Evolutionary conservation across 2,329 filamentous ascomycete species (phyloP), one percentile per base, ranked within the genome.

Genomic region (Verticillium zaregamsianum): DNA sequence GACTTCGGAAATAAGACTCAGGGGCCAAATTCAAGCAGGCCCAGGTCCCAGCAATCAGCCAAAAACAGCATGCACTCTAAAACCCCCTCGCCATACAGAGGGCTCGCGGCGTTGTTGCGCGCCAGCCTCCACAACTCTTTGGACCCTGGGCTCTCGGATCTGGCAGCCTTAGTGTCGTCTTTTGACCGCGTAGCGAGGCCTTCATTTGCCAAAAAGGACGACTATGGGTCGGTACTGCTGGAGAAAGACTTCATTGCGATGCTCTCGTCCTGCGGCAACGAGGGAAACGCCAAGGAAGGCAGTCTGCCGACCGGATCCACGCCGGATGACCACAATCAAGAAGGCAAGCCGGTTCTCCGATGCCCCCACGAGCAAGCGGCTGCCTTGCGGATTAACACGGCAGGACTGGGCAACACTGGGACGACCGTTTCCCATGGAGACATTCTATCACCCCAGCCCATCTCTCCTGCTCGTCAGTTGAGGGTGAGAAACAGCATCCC

Each of bases 401-500:
- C 62, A 52, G 45, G 33, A 35, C 33, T 35, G 9, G 11, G 33
- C 33, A 35, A 35, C 14, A 14, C 33, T 14, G 33, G 12, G 45
- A 52, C 20, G 9, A 9, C 45, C 23, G n/a, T 52, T 68, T 73
- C 14, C 9, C 23, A 52, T 52, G 20, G 45, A 52, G 20, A 23
- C 2, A 76, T 81, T 39, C 64, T 82, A 37, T 77, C 78, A 4
- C 81, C 81, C n/a, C 76, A 79, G 55, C 80, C 80, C 15, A 78
- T 82, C 3, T 84, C 80, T 17, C 78, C 80, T 37, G 73, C 72
- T 37, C 74, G 75, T 32, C 73, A 79, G 64, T 72, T 82, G 20
- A 79, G 74, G 59, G 72, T 80, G 45, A 81, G 80, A 62, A 81
- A 79, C 64, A 83, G 79, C 64, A 80, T 82, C 59, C 79, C 82